A percentile compares a stretch with the other conserved stretches of the same genome.
Evolutionary conservation across 176 grass and related monocot genomes (phyloP).

Genomic region (Oropetium thomaeum): DNA sequence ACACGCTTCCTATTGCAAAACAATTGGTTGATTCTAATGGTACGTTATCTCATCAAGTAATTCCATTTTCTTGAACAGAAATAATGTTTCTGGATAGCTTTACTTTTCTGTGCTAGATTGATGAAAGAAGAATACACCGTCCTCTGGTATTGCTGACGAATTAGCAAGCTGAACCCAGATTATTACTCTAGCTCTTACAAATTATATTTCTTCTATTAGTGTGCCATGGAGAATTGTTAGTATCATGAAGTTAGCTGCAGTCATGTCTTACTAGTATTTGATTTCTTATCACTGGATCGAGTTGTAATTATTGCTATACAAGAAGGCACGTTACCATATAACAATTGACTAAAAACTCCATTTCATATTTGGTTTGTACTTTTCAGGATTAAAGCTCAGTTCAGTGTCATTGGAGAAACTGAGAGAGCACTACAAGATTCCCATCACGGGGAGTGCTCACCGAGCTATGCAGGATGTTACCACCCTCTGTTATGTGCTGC

Average conservation of each 20-base stretch:
- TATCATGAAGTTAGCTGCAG: conserved; percentile 5
- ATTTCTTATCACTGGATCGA: conserved; percentile 7
- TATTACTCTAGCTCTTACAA: conserved; percentile 9
- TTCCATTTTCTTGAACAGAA: conserved; percentile 26
- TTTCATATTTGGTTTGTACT: conserved; percentile 30
- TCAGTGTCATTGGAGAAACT: conserved; percentile 41
- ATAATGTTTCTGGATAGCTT: conserved; percentile 21
- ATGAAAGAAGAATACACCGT: neutral
- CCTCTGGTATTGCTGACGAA: neutral
- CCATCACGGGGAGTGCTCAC: conserved; percentile 45
- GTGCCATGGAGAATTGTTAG: neutral
- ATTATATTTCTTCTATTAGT: too few relatives aligned
- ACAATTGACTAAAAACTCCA: neutral
- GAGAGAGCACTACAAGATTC: conserved; percentile 56
- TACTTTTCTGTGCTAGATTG: conserved; percentile 16
- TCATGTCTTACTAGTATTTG: conserved; percentile 1
- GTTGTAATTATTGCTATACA: neutral
- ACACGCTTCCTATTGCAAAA: conserved; percentile 63
- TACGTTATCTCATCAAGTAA: conserved; percentile 27
- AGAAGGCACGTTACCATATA: neutral
- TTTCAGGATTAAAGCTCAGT: conserved; percentile 60
- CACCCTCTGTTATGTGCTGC: conserved; percentile 59
- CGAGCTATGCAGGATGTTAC: conserved; percentile 73
- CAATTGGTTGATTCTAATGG: conserved; percentile 54
- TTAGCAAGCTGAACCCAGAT: conserved; percentile 18